phyloP scores from a whole-genome alignment of 192 early-diverging fungal species.

The Backusella westeae region DNA sequence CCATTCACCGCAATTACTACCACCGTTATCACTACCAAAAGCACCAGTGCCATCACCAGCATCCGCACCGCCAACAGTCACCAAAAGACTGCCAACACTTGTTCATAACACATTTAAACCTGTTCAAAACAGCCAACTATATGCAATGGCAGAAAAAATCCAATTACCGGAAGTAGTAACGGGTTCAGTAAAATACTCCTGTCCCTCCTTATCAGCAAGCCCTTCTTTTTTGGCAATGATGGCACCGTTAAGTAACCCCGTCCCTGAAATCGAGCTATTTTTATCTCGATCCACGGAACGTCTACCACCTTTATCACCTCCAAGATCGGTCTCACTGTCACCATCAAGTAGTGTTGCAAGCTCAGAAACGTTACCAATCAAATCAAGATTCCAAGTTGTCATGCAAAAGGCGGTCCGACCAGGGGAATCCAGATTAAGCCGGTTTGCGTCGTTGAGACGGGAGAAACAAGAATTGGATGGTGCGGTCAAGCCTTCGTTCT shows the following conservation, averaged over 20 bases:
- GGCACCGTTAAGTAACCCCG: not conserved
- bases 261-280: conserved; percentile 6
- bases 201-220: not conserved
- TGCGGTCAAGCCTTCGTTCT: not conserved
- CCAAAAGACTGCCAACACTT: not conserved
- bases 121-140: not conserved
- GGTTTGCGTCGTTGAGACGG: not conserved
- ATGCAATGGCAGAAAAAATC: conserved; percentile 6
- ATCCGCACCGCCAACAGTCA: not conserved
- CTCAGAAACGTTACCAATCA: not conserved
- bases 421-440: not conserved
- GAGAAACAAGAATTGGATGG: not conserved
- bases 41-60: not conserved
- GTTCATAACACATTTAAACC: not conserved
- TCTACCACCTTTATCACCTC: not conserved
- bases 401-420: not conserved
- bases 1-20: not conserved
- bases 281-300: not conserved
- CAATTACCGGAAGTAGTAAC: conserved; percentile 2
- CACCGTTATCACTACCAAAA: not conserved
- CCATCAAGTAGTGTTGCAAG: not conserved
- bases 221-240: conserved; percentile 4
- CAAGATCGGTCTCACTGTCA: not conserved
- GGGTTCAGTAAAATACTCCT: not conserved
- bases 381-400: not conserved